Evolutionary conservation across 768 basidiomycete species (phyloP), one percentile per base, ranked within the genome.

Genomic region (Macrocybe gigantea): DNA sequence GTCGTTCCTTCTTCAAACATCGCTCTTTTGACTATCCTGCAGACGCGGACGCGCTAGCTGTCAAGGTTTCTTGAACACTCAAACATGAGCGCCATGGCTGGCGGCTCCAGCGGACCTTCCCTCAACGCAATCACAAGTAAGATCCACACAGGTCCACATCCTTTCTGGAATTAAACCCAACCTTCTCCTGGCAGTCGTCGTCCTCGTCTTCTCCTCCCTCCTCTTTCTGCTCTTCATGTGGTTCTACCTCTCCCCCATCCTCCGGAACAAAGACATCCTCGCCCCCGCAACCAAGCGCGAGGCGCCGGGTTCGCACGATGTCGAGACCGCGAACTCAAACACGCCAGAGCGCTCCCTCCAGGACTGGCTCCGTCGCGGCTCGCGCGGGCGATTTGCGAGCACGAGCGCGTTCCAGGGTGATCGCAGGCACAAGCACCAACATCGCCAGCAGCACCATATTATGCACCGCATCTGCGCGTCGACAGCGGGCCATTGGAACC

Each of bases 331-430:
- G 33, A 39, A 50, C 39, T 47, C 52, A 38, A 48, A 52, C 32
- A 15, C 38, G 34, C 57, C 58, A 35, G 52, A 54, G 50, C 50
- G 15, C 0, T 45, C 34, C 29, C 61, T 64, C 5, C 35, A 61
- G 33, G 54, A 52, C 5, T 64, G 63, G 63, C 53, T 64, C 36
- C 58, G 61, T 34, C 55, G 60, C 35, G 55, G 60, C 31, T 64
- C 63, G 10, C 60, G 63, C 37, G 63, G 60, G 1, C 57, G 61
- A 11, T 64, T 64, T 44, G 49, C 49, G 5, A 53, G 53, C 29
- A 53, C 56, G 9, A 32, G 52, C 43, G 48, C 43, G 12, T 47
- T 37, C 42, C 22, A 50, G 37, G 41, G 42, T 1, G n/a, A 7
- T 12, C 14, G 9, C n/a, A 4, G 15, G 30, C 9, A 33, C 14